phyloP scores from a whole-genome alignment of 1,284 basidiomycete species.

The Lignosus rhinocerotis region DNA sequence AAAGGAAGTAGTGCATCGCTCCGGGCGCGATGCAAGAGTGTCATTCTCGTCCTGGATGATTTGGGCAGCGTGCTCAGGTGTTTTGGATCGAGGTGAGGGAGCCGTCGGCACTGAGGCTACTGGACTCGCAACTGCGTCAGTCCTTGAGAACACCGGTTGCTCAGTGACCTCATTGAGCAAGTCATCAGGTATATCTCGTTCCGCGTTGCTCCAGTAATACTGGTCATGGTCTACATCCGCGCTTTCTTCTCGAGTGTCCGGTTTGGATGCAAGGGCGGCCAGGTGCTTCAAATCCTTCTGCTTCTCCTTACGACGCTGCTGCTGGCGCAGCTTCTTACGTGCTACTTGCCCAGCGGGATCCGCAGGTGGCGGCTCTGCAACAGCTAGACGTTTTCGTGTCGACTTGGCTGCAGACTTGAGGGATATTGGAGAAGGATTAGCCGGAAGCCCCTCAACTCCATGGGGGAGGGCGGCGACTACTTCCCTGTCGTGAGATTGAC shows the following conservation, averaged over 20 bases:
- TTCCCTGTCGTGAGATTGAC: neutral
- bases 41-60: neutral
- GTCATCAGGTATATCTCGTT: constrained; percentile 9
- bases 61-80: neutral
- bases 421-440: neutral
- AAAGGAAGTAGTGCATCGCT: neutral
- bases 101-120: too few species aligned
- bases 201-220: constrained; percentile 11
- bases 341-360: neutral
- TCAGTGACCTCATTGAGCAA: neutral
- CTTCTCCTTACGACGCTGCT: neutral
- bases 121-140: neutral
- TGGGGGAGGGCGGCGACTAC: too few species aligned
- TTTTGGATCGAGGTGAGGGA: neutral
- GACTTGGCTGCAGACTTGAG: neutral
- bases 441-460: too few species aligned
- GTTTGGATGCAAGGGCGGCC: neutral
- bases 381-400: neutral
- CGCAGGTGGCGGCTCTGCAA: neutral
- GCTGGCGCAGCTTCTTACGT: neutral
- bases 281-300: neutral
- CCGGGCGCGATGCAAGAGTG: neutral
- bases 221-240: constrained; percentile 8
- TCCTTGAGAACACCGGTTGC: neutral
- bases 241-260: neutral